Evolutionary conservation across 1,284 basidiomycete species (phyloP), one percentile per base, ranked within the genome.

Genomic region (Entoloma clypeatum): DNA sequence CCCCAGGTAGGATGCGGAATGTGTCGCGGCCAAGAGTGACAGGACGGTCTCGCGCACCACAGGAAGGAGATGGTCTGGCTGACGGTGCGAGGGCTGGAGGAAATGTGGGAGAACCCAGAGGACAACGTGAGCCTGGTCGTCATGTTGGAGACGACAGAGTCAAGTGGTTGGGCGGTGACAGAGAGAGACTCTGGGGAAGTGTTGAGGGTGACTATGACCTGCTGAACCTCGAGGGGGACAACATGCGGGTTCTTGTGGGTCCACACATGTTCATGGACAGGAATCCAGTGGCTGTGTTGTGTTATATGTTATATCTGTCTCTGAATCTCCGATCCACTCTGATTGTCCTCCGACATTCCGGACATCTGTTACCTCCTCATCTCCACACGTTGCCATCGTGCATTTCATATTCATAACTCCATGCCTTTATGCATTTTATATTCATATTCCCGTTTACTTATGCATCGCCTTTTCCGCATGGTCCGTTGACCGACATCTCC

Each of bases 51-150:
- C 70, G 5, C 74, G 66, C 8, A 64, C 48, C 75, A 63, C 2
- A 57, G 54, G 60, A 86, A 86, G 0, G 78, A 70, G 26, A 88
- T 62, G 0, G 83, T 79, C 35, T 84, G 68, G 2, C 68, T 69
- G 36, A 77, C 67, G 0, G 72, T 63, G 5, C 67, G 62, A 5
- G 61, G 53, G 4, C 61, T 48, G 2, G 53, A 31, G 22, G 52
- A 48, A 26, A 51, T 42, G 34, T 55, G 47, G 18, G 54, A 39
- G 43, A 62, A 59, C 41, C 53, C 52, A 2, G 52, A 38, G 7
- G 49, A 35, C 1, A 39, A 7, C 1, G 47, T 27, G 21, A 49
- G 34, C 13, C 51, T 34, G 26, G 44, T 17, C 6, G 50, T 46
- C 22, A 37, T 30, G 36, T 68, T 63, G 43, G 68, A 72, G 4